phyloP scores from a whole-genome alignment of 306 rosid species.

The Neltuma alba region DNA sequence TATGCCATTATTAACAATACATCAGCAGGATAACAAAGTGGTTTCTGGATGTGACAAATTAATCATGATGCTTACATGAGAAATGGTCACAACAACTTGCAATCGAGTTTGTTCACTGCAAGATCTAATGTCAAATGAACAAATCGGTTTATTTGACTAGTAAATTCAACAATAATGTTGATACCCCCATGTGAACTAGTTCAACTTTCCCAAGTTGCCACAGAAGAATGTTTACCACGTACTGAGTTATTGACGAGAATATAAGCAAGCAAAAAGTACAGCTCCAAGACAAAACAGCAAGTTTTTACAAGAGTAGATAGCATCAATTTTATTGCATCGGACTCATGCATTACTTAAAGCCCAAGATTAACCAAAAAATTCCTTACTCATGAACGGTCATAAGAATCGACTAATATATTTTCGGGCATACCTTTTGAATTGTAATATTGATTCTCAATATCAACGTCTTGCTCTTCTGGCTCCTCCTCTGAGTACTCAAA shows the following conservation, averaged over 20 bases:
- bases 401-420: background rate
- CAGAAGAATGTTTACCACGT: background rate
- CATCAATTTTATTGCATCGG: background rate
- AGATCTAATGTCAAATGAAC: slow-evolving; percentile 22
- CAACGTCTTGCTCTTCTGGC: slow-evolving; percentile 98
- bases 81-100: slow-evolving; percentile 4
- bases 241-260: background rate
- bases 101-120: background rate
- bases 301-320: background rate
- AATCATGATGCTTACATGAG: slow-evolving; percentile 24
- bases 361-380: slow-evolving; percentile 26
- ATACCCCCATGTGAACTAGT: background rate
- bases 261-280: background rate
- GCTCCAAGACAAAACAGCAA: background rate
- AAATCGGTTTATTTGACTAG: slow-evolving; percentile 10
- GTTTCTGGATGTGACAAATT: background rate
- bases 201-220: background rate
- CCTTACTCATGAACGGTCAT: slow-evolving; percentile 12
- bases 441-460: slow-evolving; percentile 97
- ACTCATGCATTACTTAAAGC: background rate
- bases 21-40: slow-evolving; percentile 1
- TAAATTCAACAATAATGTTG: background rate
- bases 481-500: slow-evolving; percentile 99
- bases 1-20: slow-evolving; percentile 18
- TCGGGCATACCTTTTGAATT: slow-evolving; percentile 74